Conservation (phyloP, 306 rosid genomes). For the Biancaea sappan region DNA sequence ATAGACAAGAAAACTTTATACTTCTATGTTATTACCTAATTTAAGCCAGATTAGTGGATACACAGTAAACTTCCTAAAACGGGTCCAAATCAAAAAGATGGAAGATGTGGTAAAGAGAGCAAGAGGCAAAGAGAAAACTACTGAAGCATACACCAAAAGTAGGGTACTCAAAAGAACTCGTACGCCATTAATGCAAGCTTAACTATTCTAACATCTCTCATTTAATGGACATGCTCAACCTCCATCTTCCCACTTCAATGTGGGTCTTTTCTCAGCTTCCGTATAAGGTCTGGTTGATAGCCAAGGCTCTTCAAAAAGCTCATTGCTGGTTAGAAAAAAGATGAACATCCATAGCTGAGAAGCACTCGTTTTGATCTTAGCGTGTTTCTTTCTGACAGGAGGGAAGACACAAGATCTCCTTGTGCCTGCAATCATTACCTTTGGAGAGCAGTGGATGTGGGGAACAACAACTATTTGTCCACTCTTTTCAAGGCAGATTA, state of each 20-base stretch:
- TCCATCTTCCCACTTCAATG: constrained; percentile 68
- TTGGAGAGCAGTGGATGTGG: constrained; percentile 95
- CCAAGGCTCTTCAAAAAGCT: constrained; percentile 28
- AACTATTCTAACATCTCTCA: constrained; percentile 42
- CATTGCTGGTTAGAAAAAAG: constrained; percentile 24
- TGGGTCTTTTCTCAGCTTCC: constrained; percentile 38
- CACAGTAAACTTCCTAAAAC: too few species aligned
- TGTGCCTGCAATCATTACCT: constrained; percentile 83
- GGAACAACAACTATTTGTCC: constrained; percentile 79
- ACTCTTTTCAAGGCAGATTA: constrained; percentile 83
- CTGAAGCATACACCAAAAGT: not conserved
- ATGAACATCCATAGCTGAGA: constrained; percentile 43
- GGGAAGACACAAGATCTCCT: constrained; percentile 73
- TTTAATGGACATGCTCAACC: constrained; percentile 64
- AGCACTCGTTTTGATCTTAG: constrained; percentile 47
- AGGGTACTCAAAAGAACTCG: not conserved
- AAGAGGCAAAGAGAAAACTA: constrained; percentile 14
- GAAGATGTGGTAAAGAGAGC: not conserved
- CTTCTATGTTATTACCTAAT: too few species aligned
- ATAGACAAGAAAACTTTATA: too few species aligned
- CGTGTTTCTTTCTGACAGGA: constrained; percentile 37
- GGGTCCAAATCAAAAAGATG: too few species aligned
- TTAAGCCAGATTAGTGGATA: too few species aligned
- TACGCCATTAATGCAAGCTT: constrained; percentile 25
- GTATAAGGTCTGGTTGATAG: constrained; percentile 36